Conservation (phyloP, 495 filamentous ascomycete species). For the Chaetomium fimeti region DNA sequence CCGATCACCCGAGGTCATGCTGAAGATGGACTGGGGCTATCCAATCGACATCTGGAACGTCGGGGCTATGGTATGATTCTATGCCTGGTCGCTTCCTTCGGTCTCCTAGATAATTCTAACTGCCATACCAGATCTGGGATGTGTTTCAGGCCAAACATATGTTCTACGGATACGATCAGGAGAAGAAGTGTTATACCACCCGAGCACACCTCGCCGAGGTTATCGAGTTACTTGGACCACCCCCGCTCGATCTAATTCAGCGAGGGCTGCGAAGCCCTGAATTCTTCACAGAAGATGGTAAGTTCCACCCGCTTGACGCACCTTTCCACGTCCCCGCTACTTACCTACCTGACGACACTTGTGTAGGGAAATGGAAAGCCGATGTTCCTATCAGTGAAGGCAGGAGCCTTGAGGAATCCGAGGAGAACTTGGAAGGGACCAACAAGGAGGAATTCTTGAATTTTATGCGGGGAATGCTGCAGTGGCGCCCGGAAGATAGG, state of each 20-base stretch:
- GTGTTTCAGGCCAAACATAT: conserved; percentile 48
- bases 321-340: too few species aligned
- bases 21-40: conserved; percentile 46
- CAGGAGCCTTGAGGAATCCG: conserved; percentile 33
- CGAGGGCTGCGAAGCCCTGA: background rate
- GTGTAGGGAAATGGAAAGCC: background rate
- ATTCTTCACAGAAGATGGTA: conserved; percentile 6
- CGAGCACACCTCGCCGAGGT: conserved; percentile 52
- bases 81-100: background rate
- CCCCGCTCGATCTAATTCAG: conserved; percentile 42
- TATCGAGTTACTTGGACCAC: conserved; percentile 47
- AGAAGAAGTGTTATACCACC: conserved; percentile 42
- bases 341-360: background rate
- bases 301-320: background rate
- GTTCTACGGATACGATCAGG: conserved; percentile 47
- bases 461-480: conserved; percentile 41
- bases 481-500: conserved; percentile 50
- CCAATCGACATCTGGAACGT: conserved; percentile 53
- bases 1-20: conserved; percentile 50
- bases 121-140: conserved; percentile 46
- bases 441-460: conserved; percentile 41
- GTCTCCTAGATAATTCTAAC: background rate
- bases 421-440: conserved; percentile 36
- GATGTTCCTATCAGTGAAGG: conserved; percentile 11
- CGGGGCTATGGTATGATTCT: conserved; percentile 44